These are phyloP conservation scores for Fusarium anthophilum DNA, from an alignment of 2,329 filamentous ascomycete genomes.

Conservation along the genomic window DNA sequence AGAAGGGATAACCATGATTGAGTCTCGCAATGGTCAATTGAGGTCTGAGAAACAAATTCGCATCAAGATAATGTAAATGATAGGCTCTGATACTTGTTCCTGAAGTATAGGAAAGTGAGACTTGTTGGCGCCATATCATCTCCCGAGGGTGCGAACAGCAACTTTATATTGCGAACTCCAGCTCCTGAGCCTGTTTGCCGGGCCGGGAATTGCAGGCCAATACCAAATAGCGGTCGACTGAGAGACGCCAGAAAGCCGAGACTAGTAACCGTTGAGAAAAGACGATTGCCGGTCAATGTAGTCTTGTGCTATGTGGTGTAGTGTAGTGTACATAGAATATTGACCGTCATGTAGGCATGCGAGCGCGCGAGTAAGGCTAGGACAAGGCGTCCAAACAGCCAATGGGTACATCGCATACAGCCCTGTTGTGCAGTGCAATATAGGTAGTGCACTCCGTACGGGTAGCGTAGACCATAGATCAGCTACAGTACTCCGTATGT, in stretches of 20 bases:
- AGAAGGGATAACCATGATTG: slow-evolving; percentile 29
- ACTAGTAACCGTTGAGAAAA: slow-evolving; percentile 32
- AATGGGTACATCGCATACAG: slow-evolving; percentile 3
- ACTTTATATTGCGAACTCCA: slow-evolving; percentile 38
- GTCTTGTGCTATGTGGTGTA: background rate
- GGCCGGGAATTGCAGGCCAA: slow-evolving; percentile 33
- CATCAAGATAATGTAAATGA: background rate
- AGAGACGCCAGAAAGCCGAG: slow-evolving; percentile 30
- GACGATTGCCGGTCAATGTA: slow-evolving; percentile 23
- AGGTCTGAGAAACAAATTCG: slow-evolving; percentile 21
- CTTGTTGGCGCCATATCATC: slow-evolving; percentile 20
- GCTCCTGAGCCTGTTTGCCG: slow-evolving; percentile 22
- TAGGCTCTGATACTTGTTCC: slow-evolving; percentile 3
- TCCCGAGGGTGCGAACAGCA: slow-evolving; percentile 20
- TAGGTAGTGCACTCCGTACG: background rate
- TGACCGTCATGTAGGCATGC: slow-evolving; percentile 5
- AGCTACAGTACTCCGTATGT: background rate
- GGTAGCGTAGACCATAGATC: background rate
- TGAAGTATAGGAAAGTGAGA: slow-evolving; percentile 28
- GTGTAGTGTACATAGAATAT: slow-evolving; percentile 29
- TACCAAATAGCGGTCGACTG: slow-evolving; percentile 40
- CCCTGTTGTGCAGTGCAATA: slow-evolving; percentile 7
- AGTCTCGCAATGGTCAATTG: slow-evolving; percentile 1
- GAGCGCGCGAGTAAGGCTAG: slow-evolving; percentile 27
- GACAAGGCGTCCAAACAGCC: slow-evolving; percentile 27